Evolutionary conservation across 805 yeast species (phyloP).

Genomic region (Yamadazyma sp.): DNA sequence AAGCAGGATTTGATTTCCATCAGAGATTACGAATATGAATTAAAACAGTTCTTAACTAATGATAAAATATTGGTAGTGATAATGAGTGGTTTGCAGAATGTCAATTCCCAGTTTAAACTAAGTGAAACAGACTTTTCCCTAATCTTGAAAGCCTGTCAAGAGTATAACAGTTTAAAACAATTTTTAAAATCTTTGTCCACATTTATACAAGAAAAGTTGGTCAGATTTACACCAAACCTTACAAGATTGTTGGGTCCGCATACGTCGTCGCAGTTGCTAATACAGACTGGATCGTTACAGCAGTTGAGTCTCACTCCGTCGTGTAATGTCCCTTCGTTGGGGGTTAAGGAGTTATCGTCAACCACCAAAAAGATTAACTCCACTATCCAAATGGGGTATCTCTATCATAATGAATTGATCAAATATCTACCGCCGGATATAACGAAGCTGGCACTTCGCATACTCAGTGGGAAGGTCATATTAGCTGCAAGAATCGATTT

Average conservation of each 20-base stretch:
- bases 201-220: constrained; percentile 57
- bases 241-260: constrained; percentile 69
- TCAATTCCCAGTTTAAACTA: constrained; percentile 26
- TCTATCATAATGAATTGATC: constrained; percentile 60
- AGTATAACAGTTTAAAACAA: constrained; percentile 46
- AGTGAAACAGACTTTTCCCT: constrained; percentile 32
- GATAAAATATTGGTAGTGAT: constrained; percentile 72
- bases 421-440: constrained; percentile 58
- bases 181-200: constrained; percentile 45
- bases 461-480: constrained; percentile 74
- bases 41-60: constrained; percentile 48
- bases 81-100: constrained; percentile 65
- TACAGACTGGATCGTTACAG: constrained; percentile 65
- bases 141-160: constrained; percentile 46
- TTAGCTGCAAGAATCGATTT: constrained; percentile 83
- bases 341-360: constrained; percentile 46
- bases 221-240: constrained; percentile 75
- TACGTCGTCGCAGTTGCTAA: constrained; percentile 70
- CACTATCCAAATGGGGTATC: constrained; percentile 63
- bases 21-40: constrained; percentile 29
- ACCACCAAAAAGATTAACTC: constrained; percentile 17
- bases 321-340: constrained; percentile 80
- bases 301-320: constrained; percentile 71
- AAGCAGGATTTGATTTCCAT: constrained; percentile 46
- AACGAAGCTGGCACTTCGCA: constrained; percentile 70